Evolutionary conservation across 2,329 filamentous ascomycete species (phyloP).

Genomic region (Chaetothyriales sp.): DNA sequence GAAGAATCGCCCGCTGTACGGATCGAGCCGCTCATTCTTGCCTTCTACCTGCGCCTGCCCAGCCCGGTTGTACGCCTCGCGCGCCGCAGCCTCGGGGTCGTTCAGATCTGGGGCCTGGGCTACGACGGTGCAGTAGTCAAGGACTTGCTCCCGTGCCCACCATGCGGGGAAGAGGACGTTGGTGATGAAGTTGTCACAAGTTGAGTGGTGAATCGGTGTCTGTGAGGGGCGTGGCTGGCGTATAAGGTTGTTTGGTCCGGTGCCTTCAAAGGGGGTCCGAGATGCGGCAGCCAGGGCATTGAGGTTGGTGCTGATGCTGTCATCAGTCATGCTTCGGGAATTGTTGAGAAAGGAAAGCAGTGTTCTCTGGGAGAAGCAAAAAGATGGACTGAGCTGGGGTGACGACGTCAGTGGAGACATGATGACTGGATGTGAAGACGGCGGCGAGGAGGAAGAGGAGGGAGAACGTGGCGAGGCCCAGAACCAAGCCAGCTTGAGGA

Average conservation of each 20-base stretch:
- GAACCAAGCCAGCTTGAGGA: constrained; percentile 18
- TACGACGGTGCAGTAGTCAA: constrained; percentile 79
- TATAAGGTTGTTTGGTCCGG: constrained; percentile 40
- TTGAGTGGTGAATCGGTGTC: constrained; percentile 26
- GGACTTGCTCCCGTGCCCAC: constrained; percentile 65
- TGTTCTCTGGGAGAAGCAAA: constrained; percentile 36
- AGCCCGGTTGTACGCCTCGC: constrained; percentile 54
- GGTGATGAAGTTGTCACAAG: constrained; percentile 60
- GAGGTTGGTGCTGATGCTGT: constrained; percentile 82
- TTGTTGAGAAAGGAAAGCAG: constrained; percentile 70
- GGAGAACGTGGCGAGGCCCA: constrained; percentile 9
- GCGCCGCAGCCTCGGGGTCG: constrained; percentile 59
- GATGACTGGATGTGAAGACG: constrained; percentile 5
- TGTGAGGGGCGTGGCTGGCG: constrained; percentile 6
- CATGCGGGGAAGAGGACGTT: constrained; percentile 74
- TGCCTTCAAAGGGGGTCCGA: constrained; percentile 40
- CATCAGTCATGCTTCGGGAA: constrained; percentile 73
- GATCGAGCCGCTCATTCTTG: constrained; percentile 83
- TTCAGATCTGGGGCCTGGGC: constrained; percentile 76
- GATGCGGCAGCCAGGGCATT: constrained; percentile 75
- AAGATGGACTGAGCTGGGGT: constrained; percentile 52
- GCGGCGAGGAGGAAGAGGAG: constrained; percentile 3
- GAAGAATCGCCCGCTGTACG: constrained; percentile 75
- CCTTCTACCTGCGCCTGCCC: constrained; percentile 63
- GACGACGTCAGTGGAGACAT: constrained; percentile 27